Evolutionary conservation across 306 rosid genomes (phyloP).

Genomic region (Quercus wislizeni): DNA sequence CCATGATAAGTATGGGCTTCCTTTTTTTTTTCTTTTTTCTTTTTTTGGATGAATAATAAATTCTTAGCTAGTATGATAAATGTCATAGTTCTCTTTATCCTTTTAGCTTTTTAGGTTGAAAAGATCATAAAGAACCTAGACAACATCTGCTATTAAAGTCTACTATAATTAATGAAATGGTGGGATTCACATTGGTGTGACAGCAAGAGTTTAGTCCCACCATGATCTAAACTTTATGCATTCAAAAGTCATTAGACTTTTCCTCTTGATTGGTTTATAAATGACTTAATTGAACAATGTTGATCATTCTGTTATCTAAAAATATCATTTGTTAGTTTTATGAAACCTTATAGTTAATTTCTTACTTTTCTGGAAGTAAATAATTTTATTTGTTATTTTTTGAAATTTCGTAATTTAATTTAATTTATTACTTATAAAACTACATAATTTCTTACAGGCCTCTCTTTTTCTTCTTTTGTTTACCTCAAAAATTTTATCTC

Average conservation of each 20-base stretch:
- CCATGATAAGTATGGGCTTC: background rate
- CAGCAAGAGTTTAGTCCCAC: constrained; percentile 32
- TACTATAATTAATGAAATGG: constrained; percentile 15
- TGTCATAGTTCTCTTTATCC: background rate
- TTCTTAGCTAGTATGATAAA: no score
- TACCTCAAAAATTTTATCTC: background rate
- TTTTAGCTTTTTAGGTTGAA: background rate
- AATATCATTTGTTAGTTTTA: no score
- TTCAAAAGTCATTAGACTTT: constrained; percentile 29
- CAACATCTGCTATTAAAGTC: background rate
- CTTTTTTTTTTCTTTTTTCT: no score
- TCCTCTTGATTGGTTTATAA: constrained; percentile 28
- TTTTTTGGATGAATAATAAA: background rate
- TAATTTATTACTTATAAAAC: no score
- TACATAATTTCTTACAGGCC: no score
- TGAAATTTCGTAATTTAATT: no score
- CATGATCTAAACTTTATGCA: constrained; percentile 31
- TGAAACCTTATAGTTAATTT: no score
- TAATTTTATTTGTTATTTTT: no score
- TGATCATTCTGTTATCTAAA: constrained; percentile 23
- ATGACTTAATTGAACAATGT: constrained; percentile 40
- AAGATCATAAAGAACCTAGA: constrained; percentile 8
- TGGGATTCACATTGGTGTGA: constrained; percentile 39
- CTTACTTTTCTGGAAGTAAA: no score
- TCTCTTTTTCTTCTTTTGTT: constrained; percentile 11